These are phyloP conservation scores for Mycena crocata DNA, from an alignment of 768 basidiomycete genomes.

Conservation along the genomic window DNA sequence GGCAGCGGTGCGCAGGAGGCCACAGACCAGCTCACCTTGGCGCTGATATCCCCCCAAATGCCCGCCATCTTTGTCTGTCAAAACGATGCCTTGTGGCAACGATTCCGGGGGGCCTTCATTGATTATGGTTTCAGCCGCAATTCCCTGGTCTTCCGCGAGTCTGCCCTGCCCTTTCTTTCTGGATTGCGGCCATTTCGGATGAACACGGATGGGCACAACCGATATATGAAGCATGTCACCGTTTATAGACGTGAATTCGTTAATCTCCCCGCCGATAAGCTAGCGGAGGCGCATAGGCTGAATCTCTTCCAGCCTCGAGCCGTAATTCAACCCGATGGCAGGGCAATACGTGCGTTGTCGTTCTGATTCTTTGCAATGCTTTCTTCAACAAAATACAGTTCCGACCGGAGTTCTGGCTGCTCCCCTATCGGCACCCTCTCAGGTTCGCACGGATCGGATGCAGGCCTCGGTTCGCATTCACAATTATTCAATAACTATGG, in stretches of 20 bases:
- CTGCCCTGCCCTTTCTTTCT: not conserved
- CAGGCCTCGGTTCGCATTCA: not conserved
- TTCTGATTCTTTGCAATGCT: not conserved
- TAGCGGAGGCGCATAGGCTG: not conserved
- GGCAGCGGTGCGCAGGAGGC: constrained; percentile 38
- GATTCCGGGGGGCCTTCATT: not conserved
- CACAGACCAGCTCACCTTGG: constrained; percentile 31
- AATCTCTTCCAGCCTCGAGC: not conserved
- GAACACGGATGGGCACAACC: not conserved
- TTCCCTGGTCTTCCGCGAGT: not conserved
- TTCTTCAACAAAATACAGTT: not conserved
- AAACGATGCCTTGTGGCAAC: not conserved
- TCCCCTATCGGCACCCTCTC: not conserved
- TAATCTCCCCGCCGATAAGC: not conserved
- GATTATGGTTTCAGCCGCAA: not conserved
- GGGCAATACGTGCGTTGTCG: not conserved
- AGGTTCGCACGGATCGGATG: not conserved
- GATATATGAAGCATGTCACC: not conserved
- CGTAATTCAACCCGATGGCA: not conserved
- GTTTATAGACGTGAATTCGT: not conserved
- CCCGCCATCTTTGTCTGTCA: constrained; percentile 20
- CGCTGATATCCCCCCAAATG: constrained; percentile 32
- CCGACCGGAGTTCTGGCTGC: not conserved
- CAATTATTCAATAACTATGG: not conserved
- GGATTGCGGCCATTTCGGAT: not conserved